phyloP scores from a whole-genome alignment of 768 basidiomycete genomes.

The Amanita inopinata region DNA sequence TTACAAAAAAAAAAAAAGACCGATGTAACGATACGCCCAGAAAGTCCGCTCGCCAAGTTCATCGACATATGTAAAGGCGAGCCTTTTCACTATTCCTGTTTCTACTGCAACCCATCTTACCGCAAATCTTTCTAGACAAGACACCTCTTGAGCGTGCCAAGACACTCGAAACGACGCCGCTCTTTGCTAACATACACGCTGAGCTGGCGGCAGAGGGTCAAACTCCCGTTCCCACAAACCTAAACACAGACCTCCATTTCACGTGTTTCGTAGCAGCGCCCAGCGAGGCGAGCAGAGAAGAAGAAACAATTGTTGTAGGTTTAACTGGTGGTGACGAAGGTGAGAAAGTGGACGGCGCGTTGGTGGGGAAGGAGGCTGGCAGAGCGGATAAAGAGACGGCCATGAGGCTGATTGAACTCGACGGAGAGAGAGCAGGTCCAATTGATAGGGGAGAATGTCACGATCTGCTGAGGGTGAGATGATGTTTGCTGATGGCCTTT shows the following conservation, averaged over 20 bases:
- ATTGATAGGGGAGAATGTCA: conserved; percentile 64
- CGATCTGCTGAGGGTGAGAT: conserved; percentile 44
- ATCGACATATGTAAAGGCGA: conserved; percentile 53
- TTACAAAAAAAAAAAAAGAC: conserved; percentile 28
- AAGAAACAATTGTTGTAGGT: background rate
- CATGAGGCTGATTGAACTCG: conserved; percentile 69
- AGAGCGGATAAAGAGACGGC: conserved; percentile 10
- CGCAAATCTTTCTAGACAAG: conserved; percentile 33
- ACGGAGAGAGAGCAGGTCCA: conserved; percentile 70
- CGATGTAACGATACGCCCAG: conserved; percentile 43
- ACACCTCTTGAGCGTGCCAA: conserved; percentile 67
- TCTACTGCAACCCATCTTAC: background rate
- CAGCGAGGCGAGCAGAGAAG: background rate
- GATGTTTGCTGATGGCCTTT: conserved; percentile 10
- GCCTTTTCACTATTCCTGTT: conserved; percentile 1
- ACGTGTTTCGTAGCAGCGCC: conserved; percentile 77
- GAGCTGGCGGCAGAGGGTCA: conserved; percentile 65
- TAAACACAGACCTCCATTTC: conserved; percentile 77
- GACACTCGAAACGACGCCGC: conserved; percentile 61
- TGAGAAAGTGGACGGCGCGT: background rate
- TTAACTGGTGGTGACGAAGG: background rate
- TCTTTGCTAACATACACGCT: conserved; percentile 73
- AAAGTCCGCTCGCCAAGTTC: conserved; percentile 55
- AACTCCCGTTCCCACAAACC: conserved; percentile 48
- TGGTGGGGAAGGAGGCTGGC: background rate